phyloP scores from a whole-genome alignment of 2,329 filamentous ascomycete species.

The Fusarium foetens region DNA sequence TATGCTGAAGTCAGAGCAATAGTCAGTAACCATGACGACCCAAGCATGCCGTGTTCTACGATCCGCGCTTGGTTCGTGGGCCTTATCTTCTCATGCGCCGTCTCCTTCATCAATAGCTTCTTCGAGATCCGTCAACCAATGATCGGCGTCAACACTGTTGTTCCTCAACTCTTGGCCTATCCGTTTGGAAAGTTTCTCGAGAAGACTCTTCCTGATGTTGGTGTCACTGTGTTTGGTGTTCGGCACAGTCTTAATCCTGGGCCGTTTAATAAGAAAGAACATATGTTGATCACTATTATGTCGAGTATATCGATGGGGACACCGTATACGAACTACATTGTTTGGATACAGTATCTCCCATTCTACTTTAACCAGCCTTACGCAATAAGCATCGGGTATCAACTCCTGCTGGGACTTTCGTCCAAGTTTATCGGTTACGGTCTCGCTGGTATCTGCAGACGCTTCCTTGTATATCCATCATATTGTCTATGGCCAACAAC shows the following conservation, averaged over 20 bases:
- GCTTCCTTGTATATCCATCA: constrained; percentile 63
- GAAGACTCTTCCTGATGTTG: constrained; percentile 59
- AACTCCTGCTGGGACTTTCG: constrained; percentile 60
- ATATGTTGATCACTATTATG: constrained; percentile 70
- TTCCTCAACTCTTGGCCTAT: constrained; percentile 67
- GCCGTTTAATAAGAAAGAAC: constrained; percentile 68
- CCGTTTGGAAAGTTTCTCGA: constrained; percentile 64
- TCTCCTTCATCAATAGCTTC: constrained; percentile 65
- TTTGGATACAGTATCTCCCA: constrained; percentile 61
- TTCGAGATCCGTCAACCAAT: constrained; percentile 66
- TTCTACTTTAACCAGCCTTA: constrained; percentile 63
- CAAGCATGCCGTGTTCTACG: constrained; percentile 61
- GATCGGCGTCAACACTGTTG: constrained; percentile 62
- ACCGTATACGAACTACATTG: constrained; percentile 61
- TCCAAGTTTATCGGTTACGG: constrained; percentile 68
- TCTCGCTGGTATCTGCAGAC: constrained; percentile 60
- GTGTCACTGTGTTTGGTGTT: constrained; percentile 58
- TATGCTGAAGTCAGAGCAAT: constrained; percentile 66
- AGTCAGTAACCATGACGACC: constrained; percentile 64
- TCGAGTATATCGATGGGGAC: constrained; percentile 64
- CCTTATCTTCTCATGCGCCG: constrained; percentile 58
- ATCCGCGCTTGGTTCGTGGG: constrained; percentile 65
- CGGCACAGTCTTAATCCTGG: constrained; percentile 65
- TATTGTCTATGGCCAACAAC: constrained; percentile 65
- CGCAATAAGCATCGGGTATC: constrained; percentile 59